Evolutionary conservation across 805 yeast species (phyloP), one percentile per base, ranked within the genome.

Genomic region (Candida insectorum): DNA sequence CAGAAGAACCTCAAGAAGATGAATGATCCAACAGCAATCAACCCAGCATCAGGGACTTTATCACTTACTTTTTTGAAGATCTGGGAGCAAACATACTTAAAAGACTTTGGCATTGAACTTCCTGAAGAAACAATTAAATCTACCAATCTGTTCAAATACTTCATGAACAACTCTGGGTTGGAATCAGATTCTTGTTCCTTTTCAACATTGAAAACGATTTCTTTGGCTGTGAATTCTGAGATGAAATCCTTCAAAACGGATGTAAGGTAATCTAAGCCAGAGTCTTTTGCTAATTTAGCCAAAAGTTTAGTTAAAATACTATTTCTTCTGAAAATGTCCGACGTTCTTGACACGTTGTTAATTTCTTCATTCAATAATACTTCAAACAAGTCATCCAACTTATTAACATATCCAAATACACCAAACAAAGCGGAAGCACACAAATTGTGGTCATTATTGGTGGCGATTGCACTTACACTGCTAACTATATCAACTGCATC

Each of bases 1-100:
- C 94, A 88, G 43, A 88, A 74, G 56, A 81, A 85, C 39, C 96
- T 65, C 45, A 91, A 65, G 49, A 91, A 89, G 34, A 91, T 65
- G 52, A 85, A 91, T 0, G 95, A 88, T 0, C 96, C 95, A 17
- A 87, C 82, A 1, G 94, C 87, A 24, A 79, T 67, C 16, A 65
- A 41, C 24, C 73, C 65, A 28, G 81, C 72, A 24, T 81, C 82
- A 24, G 75, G 79, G 45, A 82, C 82, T 44, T 76, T 77, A n/a
- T 60, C 57, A 18, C 70, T 60, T 33, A 85, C 78, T 35, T 80
- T 64, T 24, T 61, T 52, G 58, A 71, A 69, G 39, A 87, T 79
- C 28, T 81, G 72, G 43, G 78, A 66, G 43, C 96, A 81, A 24
- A 89, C 78, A 53, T 75, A 72, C 34, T 78, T 73, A 40, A 91